Evolutionary conservation across 495 filamentous ascomycete species (phyloP).

Genomic region (Aspergillus sparsus): DNA sequence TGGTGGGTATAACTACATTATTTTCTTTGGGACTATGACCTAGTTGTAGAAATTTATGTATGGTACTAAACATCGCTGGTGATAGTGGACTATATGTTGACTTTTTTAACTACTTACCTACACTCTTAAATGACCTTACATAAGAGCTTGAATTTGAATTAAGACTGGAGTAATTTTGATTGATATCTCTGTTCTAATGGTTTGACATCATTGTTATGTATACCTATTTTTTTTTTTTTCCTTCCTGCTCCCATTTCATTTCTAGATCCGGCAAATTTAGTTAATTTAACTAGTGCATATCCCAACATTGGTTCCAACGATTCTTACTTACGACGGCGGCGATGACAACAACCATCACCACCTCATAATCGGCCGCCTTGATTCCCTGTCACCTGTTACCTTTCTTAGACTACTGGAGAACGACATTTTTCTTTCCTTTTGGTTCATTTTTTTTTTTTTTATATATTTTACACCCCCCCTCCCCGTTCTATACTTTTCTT

Average conservation of each 20-base stretch:
- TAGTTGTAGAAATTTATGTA: no score
- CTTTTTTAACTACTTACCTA: no score
- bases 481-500: neutral
- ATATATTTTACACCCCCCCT: neutral
- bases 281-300: conserved; percentile 6
- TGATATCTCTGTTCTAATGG: no score
- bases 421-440: neutral
- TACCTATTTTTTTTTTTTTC: neutral
- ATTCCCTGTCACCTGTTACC: neutral
- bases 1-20: no score
- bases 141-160: neutral
- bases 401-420: neutral
- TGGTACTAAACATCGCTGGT: no score
- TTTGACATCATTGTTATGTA: neutral
- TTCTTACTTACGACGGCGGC: neutral
- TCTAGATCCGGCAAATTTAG: neutral
- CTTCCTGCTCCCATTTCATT: neutral
- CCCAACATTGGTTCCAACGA: neutral
- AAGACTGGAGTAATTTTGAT: no score
- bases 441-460: neutral
- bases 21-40: no score
- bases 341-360: neutral
- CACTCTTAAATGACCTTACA: no score
- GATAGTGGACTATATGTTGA: no score
- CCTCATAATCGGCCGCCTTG: neutral